Evolutionary conservation across 495 filamentous ascomycete genomes (phyloP).

Genomic region (Neurospora sp.): DNA sequence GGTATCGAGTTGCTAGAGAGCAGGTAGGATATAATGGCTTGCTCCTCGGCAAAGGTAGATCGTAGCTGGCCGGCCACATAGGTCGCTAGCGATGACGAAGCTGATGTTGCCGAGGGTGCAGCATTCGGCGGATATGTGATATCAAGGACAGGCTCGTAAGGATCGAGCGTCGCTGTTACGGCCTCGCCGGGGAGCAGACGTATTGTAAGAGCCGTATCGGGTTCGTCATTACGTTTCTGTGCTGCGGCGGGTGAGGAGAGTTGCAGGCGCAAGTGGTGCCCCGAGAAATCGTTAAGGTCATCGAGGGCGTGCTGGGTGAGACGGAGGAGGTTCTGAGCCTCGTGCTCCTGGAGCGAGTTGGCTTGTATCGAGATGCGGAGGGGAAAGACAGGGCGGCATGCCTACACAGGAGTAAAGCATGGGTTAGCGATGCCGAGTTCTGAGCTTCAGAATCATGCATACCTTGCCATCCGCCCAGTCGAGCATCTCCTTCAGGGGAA

Average conservation of each 20-base stretch:
- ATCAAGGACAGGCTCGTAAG: slow-evolving; percentile 63
- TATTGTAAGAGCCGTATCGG: slow-evolving; percentile 56
- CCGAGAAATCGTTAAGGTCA: slow-evolving; percentile 85
- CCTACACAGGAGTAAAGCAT: slow-evolving; percentile 34
- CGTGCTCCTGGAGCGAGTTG: slow-evolving; percentile 51
- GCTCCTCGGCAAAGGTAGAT: slow-evolving; percentile 76
- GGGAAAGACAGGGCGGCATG: slow-evolving; percentile 81
- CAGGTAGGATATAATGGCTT: slow-evolving; percentile 76
- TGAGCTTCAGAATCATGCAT: slow-evolving; percentile 11
- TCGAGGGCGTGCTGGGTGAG: slow-evolving; percentile 85
- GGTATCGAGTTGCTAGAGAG: slow-evolving; percentile 51
- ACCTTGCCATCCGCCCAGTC: slow-evolving; percentile 92
- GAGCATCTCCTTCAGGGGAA: slow-evolving; percentile 81
- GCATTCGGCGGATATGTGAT: slow-evolving; percentile 71
- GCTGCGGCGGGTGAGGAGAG: slow-evolving; percentile 34
- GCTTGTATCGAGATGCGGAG: slow-evolving; percentile 72
- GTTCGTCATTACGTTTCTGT: slow-evolving; percentile 18
- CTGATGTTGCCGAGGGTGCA: slow-evolving; percentile 56
- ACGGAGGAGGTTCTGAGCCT: slow-evolving; percentile 68
- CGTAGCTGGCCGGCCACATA: slow-evolving; percentile 76
- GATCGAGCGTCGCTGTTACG: slow-evolving; percentile 52
- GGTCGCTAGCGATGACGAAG: slow-evolving; percentile 63
- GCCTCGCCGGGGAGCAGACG: slow-evolving; percentile 55
- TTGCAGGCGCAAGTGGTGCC: slow-evolving; percentile 74
- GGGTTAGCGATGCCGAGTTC: not conserved